A percentile compares a stretch with the other conserved stretches of the same genome.
Evolutionary conservation across 352 stramenopile species (phyloP).

Genomic region (Pythium phragmitis): DNA sequence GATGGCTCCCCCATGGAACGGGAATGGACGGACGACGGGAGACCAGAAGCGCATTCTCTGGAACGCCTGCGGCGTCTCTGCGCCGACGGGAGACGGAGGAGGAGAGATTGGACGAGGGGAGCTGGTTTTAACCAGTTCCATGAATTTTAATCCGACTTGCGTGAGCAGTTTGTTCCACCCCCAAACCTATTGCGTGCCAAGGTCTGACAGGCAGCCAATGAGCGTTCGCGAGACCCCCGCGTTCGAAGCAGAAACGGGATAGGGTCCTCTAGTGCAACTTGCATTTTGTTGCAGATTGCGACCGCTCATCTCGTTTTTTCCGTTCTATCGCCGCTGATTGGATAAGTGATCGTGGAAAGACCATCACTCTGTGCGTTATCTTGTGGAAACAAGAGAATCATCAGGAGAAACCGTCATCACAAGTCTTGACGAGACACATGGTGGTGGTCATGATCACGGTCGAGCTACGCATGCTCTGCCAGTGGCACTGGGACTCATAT

Average conservation of each 20-base stretch:
- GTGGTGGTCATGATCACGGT: too few relatives aligned
- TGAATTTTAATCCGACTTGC: neutral
- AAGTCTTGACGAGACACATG: too few relatives aligned
- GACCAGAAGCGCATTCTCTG: neutral
- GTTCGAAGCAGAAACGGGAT: slow-evolving; percentile 17
- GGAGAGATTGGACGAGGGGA: neutral
- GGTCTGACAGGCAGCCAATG: neutral
- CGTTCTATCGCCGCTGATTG: slow-evolving; percentile 17
- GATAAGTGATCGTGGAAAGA: neutral
- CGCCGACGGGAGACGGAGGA: neutral
- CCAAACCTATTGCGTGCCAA: neutral
- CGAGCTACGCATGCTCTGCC: too few relatives aligned
- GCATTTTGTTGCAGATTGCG: neutral
- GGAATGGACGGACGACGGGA: neutral
- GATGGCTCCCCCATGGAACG: neutral
- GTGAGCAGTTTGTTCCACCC: neutral
- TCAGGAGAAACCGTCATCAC: neutral
- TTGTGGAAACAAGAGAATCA: neutral
- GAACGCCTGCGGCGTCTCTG: slow-evolving; percentile 3
- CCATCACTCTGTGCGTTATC: slow-evolving; percentile 6
- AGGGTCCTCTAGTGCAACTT: slow-evolving; percentile 12
- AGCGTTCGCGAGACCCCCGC: neutral
- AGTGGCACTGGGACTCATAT: too few relatives aligned
- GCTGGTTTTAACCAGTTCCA: neutral
- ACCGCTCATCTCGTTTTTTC: neutral